phyloP scores from a whole-genome alignment of 805 yeast species.

The Suhomyces tanzawaensis region DNA sequence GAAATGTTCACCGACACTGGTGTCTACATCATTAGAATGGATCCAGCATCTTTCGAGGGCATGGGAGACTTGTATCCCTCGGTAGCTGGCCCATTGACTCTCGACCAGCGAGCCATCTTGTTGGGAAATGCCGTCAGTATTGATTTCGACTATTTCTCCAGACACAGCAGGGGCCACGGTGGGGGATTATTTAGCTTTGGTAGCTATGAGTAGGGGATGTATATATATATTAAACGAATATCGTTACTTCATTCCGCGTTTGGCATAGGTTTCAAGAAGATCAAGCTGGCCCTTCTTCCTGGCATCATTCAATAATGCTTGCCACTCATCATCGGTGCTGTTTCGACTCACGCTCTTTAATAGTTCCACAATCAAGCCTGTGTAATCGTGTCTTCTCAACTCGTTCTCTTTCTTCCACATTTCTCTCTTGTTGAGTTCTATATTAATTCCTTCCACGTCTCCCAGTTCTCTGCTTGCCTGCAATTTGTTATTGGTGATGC shows the following conservation, averaged over 20 bases:
- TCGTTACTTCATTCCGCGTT: not conserved
- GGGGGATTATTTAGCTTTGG: slow-evolving; percentile 43
- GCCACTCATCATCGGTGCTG: slow-evolving; percentile 41
- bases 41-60: slow-evolving; percentile 63
- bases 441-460: slow-evolving; percentile 35
- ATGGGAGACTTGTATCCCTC: slow-evolving; percentile 51
- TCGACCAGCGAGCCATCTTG: slow-evolving; percentile 83
- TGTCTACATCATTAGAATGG: slow-evolving; percentile 83
- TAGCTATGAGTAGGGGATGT: slow-evolving; percentile 17
- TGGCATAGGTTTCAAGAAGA: not conserved
- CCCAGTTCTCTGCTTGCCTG: slow-evolving; percentile 33
- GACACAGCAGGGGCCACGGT: slow-evolving; percentile 66
- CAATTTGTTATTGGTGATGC: slow-evolving; percentile 51
- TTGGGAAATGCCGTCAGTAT: slow-evolving; percentile 87
- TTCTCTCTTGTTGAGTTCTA: slow-evolving; percentile 48
- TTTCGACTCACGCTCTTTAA: slow-evolving; percentile 39
- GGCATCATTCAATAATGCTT: slow-evolving; percentile 23
- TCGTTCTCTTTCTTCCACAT: slow-evolving; percentile 54
- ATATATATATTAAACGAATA: not conserved
- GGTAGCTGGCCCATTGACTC: slow-evolving; percentile 53
- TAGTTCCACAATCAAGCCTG: slow-evolving; percentile 48
- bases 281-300: slow-evolving; percentile 15
- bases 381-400: slow-evolving; percentile 52
- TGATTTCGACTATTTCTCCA: slow-evolving; percentile 95
- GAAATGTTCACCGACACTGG: slow-evolving; percentile 95